Conservation (phyloP, 352 stramenopile species). For the Phytophthora niederhauseri region DNA sequence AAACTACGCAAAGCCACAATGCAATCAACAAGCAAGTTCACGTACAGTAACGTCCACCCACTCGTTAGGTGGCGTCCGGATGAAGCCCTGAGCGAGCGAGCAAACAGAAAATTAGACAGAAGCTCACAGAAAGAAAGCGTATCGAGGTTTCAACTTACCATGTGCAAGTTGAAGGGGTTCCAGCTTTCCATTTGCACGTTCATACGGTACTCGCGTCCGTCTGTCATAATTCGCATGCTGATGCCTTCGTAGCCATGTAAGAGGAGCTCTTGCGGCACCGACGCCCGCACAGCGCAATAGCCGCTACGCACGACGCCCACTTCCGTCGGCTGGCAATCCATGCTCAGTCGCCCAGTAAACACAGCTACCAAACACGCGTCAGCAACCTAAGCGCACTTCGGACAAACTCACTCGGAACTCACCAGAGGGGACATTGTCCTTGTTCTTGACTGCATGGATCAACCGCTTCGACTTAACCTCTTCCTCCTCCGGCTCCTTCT, state of each 20-base stretch:
- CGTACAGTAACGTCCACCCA: slow-evolving; percentile 85
- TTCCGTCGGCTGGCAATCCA: slow-evolving; percentile 81
- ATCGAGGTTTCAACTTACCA: slow-evolving; percentile 45
- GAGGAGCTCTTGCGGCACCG: slow-evolving; percentile 55
- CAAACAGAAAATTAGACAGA: slow-evolving; percentile 3
- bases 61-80: slow-evolving; percentile 76
- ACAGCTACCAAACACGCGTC: slow-evolving; percentile 50
- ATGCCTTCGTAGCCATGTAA: slow-evolving; percentile 87
- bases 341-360: slow-evolving; percentile 71
- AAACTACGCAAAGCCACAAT: too few species aligned
- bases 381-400: not conserved
- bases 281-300: slow-evolving; percentile 81
- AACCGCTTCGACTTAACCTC: slow-evolving; percentile 27
- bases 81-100: slow-evolving; percentile 61
- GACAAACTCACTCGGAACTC: slow-evolving; percentile 3
- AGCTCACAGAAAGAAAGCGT: not conserved
- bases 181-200: slow-evolving; percentile 88
- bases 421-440: slow-evolving; percentile 64
- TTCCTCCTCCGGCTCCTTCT: slow-evolving; percentile 21
- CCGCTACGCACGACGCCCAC: slow-evolving; percentile 79
- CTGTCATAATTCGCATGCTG: slow-evolving; percentile 87
- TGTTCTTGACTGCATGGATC: slow-evolving; percentile 52
- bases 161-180: slow-evolving; percentile 90
- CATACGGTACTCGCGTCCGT: slow-evolving; percentile 85
- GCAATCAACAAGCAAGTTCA: slow-evolving; percentile 7